Evolutionary conservation across 331 rosid genomes (phyloP), one percentile per base, ranked within the genome.

Genomic region (Phaseolus coccineus): DNA sequence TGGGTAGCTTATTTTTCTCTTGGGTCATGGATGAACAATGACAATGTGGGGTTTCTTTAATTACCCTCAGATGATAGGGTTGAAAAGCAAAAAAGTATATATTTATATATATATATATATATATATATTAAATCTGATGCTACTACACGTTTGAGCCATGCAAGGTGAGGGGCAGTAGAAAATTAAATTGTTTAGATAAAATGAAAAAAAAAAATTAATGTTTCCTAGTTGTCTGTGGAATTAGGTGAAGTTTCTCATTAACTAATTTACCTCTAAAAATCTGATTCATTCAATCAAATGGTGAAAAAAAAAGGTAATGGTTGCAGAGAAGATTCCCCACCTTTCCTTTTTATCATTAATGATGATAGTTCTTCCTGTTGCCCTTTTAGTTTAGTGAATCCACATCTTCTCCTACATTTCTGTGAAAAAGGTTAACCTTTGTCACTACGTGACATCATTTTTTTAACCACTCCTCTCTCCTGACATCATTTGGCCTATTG

Each of bases 331-430:
- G 97, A 88, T 94, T 94, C 98, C 92, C 85, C 42, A 65, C 59
- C 74, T 85, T 88, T 86, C 88, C 91, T 82, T 92, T 87, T 83
- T 79, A 88, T 83, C 88, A 87, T 81, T 78, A 86, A 90, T 90
- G 89, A 92, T 88, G 94, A 90, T 85, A 88, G 87, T 89, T 91
- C 87, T 89, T 86, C 87, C 85, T 85, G 87, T 84, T 88, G 87
- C 89, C 87, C 90, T 89, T 87, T 87, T 85, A 74, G 84, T 86
- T 87, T 83, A 79, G 86, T 85, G 86, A 86, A 80, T 87, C 88
- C 89, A 81, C 84, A 83, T 88, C 94, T 88, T 83, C 94, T 89
- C 97, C 97, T 92, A 89, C 97, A 92, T 91, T 94, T 94, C 94
- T 89, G 97, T 92, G 98, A 88, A 89, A 94, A 94, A 87, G 91